phyloP scores from a whole-genome alignment of 2,329 filamentous ascomycete genomes.

The Chaetomium globosum region DNA sequence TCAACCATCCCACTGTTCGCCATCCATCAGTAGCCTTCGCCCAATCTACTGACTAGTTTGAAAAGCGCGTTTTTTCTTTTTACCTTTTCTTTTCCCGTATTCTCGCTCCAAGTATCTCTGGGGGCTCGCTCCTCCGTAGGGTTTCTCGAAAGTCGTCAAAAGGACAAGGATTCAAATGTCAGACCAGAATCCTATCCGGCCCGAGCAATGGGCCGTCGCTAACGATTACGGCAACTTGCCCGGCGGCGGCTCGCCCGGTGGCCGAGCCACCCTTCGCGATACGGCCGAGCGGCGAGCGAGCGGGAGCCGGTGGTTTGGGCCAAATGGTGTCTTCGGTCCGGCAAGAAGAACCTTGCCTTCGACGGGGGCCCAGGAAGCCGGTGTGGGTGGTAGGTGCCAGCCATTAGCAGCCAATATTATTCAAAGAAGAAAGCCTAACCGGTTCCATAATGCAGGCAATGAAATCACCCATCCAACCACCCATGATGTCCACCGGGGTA shows the following conservation, averaged over 20 bases:
- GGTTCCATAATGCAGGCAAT: neutral
- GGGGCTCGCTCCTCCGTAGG: neutral
- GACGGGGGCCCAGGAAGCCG: neutral
- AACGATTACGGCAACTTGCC: neutral
- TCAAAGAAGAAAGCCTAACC: neutral
- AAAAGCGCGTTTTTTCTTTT: neutral
- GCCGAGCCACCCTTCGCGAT: neutral
- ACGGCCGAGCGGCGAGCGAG: neutral
- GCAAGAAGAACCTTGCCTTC: neutral
- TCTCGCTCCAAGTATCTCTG: neutral
- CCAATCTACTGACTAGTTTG: neutral
- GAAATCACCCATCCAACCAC: neutral
- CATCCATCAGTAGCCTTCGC: neutral
- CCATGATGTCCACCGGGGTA: neutral
- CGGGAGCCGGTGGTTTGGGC: conserved; percentile 1
- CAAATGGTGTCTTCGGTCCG: neutral
- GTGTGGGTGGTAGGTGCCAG: neutral
- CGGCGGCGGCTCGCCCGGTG: neutral
- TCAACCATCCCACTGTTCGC: neutral
- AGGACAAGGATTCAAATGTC: neutral
- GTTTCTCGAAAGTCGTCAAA: neutral
- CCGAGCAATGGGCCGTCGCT: neutral
- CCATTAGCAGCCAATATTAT: too few relatives aligned
- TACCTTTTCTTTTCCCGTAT: neutral
- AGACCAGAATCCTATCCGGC: neutral